These are phyloP conservation scores for Sordaria brevicollis DNA, from an alignment of 495 filamentous ascomycete genomes.

Conservation along the genomic window DNA sequence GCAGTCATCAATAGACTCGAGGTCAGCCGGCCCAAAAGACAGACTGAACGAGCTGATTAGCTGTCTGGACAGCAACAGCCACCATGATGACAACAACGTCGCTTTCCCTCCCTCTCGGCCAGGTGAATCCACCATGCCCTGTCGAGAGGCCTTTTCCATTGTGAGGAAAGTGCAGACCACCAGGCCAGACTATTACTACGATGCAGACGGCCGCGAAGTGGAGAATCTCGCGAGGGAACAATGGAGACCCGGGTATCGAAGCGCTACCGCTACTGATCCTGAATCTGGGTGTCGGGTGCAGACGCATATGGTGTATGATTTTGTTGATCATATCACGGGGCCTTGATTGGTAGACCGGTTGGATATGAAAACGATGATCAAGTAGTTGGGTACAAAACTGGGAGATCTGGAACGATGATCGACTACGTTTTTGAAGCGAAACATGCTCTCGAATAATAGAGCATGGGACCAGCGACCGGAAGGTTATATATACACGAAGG, in stretches of 20 bases:
- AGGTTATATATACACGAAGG: no score
- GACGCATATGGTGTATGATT: constrained; percentile 18
- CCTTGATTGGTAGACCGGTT: background rate
- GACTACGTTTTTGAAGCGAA: no score
- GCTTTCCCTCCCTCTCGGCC: constrained; percentile 7
- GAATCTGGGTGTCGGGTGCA: constrained; percentile 16
- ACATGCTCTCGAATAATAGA: no score
- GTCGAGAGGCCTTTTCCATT: constrained; percentile 15
- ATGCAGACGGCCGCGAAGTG: background rate
- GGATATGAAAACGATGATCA: no score
- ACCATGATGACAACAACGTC: constrained; percentile 2
- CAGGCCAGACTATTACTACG: constrained; percentile 8
- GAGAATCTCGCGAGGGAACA: constrained; percentile 2
- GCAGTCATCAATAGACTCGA: background rate
- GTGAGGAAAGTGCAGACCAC: constrained; percentile 5
- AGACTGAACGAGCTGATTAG: background rate
- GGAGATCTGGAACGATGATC: no score
- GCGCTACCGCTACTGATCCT: constrained; percentile 9
- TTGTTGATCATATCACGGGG: constrained; percentile 9
- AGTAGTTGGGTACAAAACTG: no score
- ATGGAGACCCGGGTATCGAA: constrained; percentile 13
- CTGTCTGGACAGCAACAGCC: background rate
- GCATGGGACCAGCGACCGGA: no score
- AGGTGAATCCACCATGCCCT: constrained; percentile 19
- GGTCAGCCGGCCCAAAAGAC: background rate